These are phyloP conservation scores for Amaranthus cruentus DNA, from an alignment of 148 eudicot species.

Conservation along the genomic window DNA sequence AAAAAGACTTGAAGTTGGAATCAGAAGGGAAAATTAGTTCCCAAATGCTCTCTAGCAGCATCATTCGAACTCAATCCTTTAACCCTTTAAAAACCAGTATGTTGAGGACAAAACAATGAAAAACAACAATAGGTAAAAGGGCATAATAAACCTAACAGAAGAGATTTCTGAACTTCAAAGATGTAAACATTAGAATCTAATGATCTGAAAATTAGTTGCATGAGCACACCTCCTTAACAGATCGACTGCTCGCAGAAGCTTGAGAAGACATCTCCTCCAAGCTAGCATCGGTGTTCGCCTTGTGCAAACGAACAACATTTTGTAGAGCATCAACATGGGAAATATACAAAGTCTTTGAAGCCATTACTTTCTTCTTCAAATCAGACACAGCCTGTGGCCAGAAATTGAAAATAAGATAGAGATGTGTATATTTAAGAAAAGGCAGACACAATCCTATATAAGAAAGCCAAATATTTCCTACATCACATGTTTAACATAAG, in stretches of 20 bases:
- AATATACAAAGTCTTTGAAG: slow-evolving; percentile 54
- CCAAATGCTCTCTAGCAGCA: not conserved
- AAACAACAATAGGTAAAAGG: not conserved
- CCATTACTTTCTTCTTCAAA: slow-evolving; percentile 64
- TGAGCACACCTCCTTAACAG: slow-evolving; percentile 60
- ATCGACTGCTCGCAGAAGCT: slow-evolving; percentile 49
- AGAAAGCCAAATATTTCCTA: not conserved
- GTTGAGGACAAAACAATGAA: not conserved
- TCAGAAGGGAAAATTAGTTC: not conserved
- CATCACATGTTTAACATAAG: not conserved
- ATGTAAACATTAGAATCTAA: not conserved
- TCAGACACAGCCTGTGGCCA: slow-evolving; percentile 50
- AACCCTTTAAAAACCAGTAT: not conserved
- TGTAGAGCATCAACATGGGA: slow-evolving; percentile 87
- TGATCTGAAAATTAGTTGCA: slow-evolving; percentile 1
- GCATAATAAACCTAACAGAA: not conserved
- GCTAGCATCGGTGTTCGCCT: slow-evolving; percentile 66
- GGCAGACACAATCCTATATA: not conserved
- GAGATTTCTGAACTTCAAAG: too few species aligned
- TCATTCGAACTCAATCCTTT: not conserved
- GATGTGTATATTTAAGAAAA: not conserved
- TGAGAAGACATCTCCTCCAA: slow-evolving; percentile 74
- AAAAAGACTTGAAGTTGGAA: not conserved
- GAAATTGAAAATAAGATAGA: not conserved
- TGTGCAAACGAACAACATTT: slow-evolving; percentile 87